These are phyloP conservation scores for Jatropha curcas DNA, from an alignment of 345 rosid species.

Conservation along the genomic window DNA sequence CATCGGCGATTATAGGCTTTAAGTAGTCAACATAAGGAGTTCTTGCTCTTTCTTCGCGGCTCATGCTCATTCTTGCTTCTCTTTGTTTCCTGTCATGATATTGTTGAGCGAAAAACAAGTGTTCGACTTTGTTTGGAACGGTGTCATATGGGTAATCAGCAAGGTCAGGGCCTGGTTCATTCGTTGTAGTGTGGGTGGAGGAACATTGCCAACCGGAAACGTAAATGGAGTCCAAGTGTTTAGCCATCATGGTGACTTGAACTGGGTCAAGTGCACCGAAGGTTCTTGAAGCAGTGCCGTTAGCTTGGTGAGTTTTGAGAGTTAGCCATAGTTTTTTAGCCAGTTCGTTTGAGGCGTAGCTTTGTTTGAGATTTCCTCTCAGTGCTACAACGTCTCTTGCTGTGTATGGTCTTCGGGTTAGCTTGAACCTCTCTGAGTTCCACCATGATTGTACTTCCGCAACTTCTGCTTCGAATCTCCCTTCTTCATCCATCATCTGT, in stretches of 20 bases:
- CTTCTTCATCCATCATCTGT: slow-evolving; percentile 93
- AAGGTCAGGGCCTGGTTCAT: slow-evolving; percentile 98
- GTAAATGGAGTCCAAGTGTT: slow-evolving; percentile 78
- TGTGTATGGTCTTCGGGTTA: slow-evolving; percentile 73
- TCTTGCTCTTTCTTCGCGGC: slow-evolving; percentile 75
- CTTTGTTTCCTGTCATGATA: slow-evolving; percentile 94
- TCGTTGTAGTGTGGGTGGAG: slow-evolving; percentile 88
- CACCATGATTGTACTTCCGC: slow-evolving; percentile 98
- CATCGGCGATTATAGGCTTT: slow-evolving; percentile 97
- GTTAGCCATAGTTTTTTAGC: slow-evolving; percentile 90
- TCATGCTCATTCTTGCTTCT: slow-evolving; percentile 90
- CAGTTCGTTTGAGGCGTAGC: slow-evolving; percentile 85
- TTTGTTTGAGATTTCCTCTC: slow-evolving; percentile 74
- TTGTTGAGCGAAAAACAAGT: slow-evolving; percentile 87
- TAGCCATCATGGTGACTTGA: slow-evolving; percentile 97
- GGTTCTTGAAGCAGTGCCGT: slow-evolving; percentile 89
- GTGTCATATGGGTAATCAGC: slow-evolving; percentile 97
- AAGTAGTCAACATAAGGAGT: slow-evolving; percentile 86
- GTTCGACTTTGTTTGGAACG: slow-evolving; percentile 94
- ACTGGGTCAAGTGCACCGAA: slow-evolving; percentile 95
- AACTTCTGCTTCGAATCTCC: slow-evolving; percentile 82
- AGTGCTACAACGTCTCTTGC: slow-evolving; percentile 88
- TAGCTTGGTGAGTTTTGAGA: slow-evolving; percentile 84
- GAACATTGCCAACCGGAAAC: slow-evolving; percentile 99
- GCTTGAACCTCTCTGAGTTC: slow-evolving; percentile 96